phyloP scores from a whole-genome alignment of 225 moss, liverwort and hornwort genomes.

The Physcomitrium patens region DNA sequence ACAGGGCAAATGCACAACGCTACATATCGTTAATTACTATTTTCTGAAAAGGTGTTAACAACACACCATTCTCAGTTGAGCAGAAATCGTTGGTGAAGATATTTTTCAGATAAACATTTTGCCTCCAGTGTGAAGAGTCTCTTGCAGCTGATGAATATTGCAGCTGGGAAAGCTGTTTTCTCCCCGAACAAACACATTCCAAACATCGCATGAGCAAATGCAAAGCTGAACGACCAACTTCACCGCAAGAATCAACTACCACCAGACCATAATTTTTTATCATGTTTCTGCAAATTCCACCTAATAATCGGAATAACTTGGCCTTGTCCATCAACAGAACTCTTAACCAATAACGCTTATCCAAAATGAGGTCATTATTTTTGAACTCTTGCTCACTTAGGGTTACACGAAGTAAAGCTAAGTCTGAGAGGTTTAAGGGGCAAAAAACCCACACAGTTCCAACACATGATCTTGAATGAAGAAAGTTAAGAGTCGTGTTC shows the following conservation, averaged over 20 bases:
- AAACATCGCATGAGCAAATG: conserved; percentile 29
- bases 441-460: background rate
- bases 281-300: background rate
- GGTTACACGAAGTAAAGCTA: background rate
- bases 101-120: conserved; percentile 28
- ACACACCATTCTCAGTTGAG: conserved; percentile 36
- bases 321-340: background rate
- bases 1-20: background rate
- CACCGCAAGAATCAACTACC: conserved; percentile 1
- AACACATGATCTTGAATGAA: conserved; percentile 1
- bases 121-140: conserved; percentile 25
- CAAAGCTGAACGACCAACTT: conserved; percentile 15
- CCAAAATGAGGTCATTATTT: background rate
- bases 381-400: background rate
- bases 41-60: background rate
- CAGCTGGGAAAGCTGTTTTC: conserved; percentile 33
- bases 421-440: background rate
- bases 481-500: background rate
- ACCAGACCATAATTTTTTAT: background rate
- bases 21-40: background rate
- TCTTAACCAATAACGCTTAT: background rate
- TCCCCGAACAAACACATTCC: conserved; percentile 37
- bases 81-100: conserved; percentile 28
- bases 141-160: background rate
- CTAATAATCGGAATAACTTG: background rate